Evolutionary conservation across 1,284 basidiomycete species (phyloP).

Genomic region (Mycena sp.): DNA sequence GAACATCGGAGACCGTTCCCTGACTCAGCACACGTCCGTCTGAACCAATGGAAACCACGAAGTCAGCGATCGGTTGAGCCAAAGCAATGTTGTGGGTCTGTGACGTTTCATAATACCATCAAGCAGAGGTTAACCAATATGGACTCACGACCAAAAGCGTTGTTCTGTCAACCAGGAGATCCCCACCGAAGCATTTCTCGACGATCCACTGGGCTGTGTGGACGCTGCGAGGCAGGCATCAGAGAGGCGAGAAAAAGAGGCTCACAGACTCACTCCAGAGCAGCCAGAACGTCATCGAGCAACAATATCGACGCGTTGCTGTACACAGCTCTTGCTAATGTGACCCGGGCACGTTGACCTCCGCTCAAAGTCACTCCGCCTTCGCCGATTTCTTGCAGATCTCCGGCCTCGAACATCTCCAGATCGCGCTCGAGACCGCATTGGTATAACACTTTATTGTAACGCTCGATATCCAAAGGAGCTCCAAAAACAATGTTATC

Average conservation of each 20-base stretch:
- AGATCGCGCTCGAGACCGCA: constrained; percentile 67
- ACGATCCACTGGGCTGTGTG: constrained; percentile 73
- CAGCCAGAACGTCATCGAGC: constrained; percentile 66
- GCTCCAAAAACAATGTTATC: constrained; percentile 90
- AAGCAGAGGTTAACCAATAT: background rate
- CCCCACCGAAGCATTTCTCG: constrained; percentile 68
- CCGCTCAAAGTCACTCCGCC: constrained; percentile 46
- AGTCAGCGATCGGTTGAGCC: constrained; percentile 60
- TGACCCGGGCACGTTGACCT: constrained; percentile 32
- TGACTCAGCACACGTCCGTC: constrained; percentile 55
- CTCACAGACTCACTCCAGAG: constrained; percentile 50
- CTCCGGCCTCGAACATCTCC: constrained; percentile 70
- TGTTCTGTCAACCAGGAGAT: constrained; percentile 65
- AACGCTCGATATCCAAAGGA: constrained; percentile 76
- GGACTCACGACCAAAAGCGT: constrained; percentile 71
- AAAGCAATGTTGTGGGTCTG: constrained; percentile 71
- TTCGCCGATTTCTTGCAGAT: constrained; percentile 74
- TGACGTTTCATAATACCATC: background rate
- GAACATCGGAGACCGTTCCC: constrained; percentile 36
- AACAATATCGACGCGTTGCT: constrained; percentile 70
- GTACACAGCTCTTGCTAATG: constrained; percentile 77
- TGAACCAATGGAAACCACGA: constrained; percentile 58
- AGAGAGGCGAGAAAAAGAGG: background rate
- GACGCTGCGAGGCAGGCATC: constrained; percentile 38
- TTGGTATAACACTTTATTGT: constrained; percentile 68